Conservation (phyloP, 305 asterid genomes). For the Fraxinus angustifolia region DNA sequence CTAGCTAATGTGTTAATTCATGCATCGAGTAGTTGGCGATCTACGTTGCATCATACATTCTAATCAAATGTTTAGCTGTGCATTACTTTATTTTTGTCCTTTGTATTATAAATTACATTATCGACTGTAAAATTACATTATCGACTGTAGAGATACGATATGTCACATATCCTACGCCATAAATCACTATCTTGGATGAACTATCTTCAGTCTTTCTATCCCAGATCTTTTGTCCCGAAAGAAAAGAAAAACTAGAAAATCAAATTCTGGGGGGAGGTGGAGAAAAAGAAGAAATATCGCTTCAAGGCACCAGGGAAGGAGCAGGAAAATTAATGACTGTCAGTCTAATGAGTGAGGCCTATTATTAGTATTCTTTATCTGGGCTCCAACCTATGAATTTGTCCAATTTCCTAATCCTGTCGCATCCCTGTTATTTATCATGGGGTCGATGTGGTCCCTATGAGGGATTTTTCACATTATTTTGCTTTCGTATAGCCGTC, state of each 20-base stretch:
- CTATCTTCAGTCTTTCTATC: not conserved
- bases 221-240: not conserved
- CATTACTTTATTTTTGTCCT: not conserved
- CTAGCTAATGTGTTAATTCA: constrained; percentile 9
- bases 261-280: not conserved
- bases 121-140: not conserved
- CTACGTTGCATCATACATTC: not conserved
- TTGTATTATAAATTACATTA: not conserved
- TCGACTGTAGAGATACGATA: not conserved
- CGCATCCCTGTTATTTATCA: not conserved
- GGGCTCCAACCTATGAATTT: not conserved
- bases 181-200: not conserved
- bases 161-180: not conserved
- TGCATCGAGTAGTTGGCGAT: not conserved
- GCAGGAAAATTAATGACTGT: not conserved
- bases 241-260: not conserved
- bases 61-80: not conserved
- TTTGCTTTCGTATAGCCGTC: not conserved
- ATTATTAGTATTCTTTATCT: not conserved
- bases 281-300: not conserved
- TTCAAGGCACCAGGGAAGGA: not conserved
- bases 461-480: not conserved
- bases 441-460: not conserved
- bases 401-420: not conserved
- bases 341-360: not conserved